These are phyloP conservation scores for Coemansia reversa DNA, from an alignment of 192 early-diverging fungal genomes.

Conservation along the genomic window DNA sequence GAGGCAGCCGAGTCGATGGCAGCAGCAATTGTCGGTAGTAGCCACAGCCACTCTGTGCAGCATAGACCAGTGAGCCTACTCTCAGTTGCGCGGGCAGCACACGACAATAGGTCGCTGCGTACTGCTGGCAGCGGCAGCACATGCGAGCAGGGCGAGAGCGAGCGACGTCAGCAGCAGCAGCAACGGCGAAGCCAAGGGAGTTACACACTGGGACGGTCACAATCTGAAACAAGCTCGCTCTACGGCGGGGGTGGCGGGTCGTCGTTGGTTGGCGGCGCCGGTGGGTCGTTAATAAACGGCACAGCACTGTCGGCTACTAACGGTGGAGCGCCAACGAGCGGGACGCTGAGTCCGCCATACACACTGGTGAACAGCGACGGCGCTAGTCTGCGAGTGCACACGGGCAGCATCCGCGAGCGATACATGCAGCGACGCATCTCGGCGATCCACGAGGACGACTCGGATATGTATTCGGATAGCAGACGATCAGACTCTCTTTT, in stretches of 20 bases:
- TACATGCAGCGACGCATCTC: conserved; percentile 32
- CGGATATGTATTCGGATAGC: conserved; percentile 29
- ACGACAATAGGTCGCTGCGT: no score
- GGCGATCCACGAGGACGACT: conserved; percentile 42
- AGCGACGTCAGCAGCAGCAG: neutral
- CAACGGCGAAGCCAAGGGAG: neutral
- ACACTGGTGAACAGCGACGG: conserved; percentile 51
- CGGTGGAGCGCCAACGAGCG: conserved; percentile 11
- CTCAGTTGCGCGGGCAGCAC: no score
- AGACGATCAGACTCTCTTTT: conserved; percentile 33
- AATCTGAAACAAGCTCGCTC: conserved; percentile 25
- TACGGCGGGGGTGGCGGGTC: conserved; percentile 13
- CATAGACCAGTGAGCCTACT: no score
- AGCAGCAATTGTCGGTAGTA: conserved; percentile 1
- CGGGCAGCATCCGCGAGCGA: conserved; percentile 52
- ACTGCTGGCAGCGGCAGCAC: conserved; percentile 2
- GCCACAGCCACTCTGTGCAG: neutral
- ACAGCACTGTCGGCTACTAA: neutral
- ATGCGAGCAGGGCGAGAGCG: no score
- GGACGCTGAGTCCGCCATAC: conserved; percentile 47
- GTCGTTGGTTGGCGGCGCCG: conserved; percentile 13
- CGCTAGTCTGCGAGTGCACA: conserved; percentile 48
- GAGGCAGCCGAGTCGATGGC: neutral
- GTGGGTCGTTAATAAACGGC: neutral
- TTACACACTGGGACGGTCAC: neutral